Base-by-base conservation (phyloP, 768 basidiomycete species). In the Plicaturopsis crispa region DNA sequence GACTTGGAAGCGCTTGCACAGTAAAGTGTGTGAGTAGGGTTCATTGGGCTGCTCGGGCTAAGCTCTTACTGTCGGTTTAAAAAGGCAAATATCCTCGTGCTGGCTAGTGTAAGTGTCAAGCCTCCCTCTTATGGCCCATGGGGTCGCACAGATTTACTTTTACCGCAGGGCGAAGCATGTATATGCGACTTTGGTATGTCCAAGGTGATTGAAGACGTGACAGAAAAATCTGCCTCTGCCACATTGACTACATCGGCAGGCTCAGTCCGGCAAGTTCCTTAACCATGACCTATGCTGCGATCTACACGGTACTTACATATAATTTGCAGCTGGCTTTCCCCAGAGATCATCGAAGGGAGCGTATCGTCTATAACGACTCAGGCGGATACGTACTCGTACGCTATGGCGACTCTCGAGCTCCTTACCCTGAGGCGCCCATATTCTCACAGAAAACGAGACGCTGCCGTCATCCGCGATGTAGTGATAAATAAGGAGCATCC, bases 271-370 rank as follows among this genome's bases (percentile, higher is more conserved):
- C n/a, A n/a, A n/a, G n/a, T n/a, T n/a, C n/a, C n/a, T n/a, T n/a
- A n/a, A n/a, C n/a, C n/a, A n/a, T n/a, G n/a, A n/a, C n/a, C n/a
- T n/a, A n/a, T n/a, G n/a, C n/a, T n/a, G n/a, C n/a, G n/a, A n/a
- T n/a, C n/a, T n/a, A n/a, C n/a, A n/a, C n/a, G n/a, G n/a, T n/a
- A n/a, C n/a, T n/a, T n/a, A n/a, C n/a, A n/a, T n/a, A n/a, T n/a
- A n/a, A n/a, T n/a, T n/a, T n/a, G n/a, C n/a, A n/a, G n/a, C n/a
- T 81, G 78, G 77, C 61, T 75, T 21, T 75, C 79, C 6, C 80
- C 79, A 1, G 78, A 80, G 48, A 56, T 79, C 35, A 70, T 70
- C 35, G 57, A 66, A 13, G 67, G 66, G n/a, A 62, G 58, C 6
- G 56, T 61, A 8, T 44, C 52, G 30, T 56, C 58, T 28, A 68